Conservation (phyloP, 2,329 filamentous ascomycete species). For the Sporothrix euskadiensis region DNA sequence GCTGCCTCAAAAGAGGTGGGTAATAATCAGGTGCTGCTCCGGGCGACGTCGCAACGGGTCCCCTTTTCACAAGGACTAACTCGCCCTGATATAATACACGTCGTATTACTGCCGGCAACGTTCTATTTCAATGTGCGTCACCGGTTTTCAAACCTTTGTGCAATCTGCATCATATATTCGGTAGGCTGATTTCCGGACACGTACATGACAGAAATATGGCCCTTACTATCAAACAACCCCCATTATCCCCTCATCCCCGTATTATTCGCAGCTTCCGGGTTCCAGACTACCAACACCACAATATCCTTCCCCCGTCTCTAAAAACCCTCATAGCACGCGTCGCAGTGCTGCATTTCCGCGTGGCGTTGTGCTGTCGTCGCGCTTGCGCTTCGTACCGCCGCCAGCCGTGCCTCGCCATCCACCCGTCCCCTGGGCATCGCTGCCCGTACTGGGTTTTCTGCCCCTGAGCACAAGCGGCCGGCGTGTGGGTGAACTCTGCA, state of each 20-base stretch:
- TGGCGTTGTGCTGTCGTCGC: constrained; percentile 5
- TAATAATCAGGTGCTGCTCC: no score
- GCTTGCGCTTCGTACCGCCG: constrained; percentile 15
- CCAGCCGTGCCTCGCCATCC: background rate
- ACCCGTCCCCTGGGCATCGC: background rate
- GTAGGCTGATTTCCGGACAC: background rate
- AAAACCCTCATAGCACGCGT: background rate
- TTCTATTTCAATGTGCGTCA: no score
- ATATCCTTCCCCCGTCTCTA: background rate
- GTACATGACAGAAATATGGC: background rate
- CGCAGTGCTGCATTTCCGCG: background rate
- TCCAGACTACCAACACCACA: background rate
- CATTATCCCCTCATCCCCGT: background rate
- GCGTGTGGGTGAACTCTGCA: background rate
- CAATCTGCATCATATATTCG: background rate
- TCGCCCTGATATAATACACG: no score
- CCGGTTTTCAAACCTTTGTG: no score
- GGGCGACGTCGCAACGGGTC: no score
- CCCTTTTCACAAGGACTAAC: no score
- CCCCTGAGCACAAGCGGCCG: background rate
- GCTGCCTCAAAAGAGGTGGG: no score
- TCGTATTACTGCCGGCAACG: no score
- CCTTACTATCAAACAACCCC: background rate
- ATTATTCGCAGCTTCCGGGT: background rate
- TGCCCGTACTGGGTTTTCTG: background rate